Conservation (phyloP, 2,329 filamentous ascomycete species). For the Bipolaris zeicola region DNA sequence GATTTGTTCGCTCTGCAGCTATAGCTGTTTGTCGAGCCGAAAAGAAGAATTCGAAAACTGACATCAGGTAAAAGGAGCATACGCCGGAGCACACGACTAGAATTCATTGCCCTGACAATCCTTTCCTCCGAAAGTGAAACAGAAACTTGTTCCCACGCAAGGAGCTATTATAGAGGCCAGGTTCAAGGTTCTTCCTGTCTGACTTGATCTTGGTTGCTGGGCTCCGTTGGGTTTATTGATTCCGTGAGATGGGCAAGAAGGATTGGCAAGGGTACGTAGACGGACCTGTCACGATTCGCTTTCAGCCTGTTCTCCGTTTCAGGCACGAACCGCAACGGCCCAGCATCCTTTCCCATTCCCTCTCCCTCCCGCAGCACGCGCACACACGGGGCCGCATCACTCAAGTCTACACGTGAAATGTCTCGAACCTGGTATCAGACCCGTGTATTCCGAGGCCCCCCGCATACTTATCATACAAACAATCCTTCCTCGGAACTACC, state of each 20-base stretch:
- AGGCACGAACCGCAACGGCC: conserved; percentile 4
- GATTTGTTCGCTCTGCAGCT: background rate
- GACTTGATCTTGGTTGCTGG: background rate
- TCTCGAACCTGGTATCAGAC: background rate
- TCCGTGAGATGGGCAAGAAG: background rate
- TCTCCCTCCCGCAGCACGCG: background rate
- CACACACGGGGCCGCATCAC: background rate
- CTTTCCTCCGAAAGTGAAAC: background rate
- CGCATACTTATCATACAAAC: background rate
- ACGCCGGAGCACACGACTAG: background rate
- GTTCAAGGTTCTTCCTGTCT: conserved; percentile 2
- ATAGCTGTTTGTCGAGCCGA: background rate
- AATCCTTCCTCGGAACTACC: background rate
- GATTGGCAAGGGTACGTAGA: background rate
- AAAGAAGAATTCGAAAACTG: background rate
- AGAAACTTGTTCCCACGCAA: background rate
- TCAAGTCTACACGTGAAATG: background rate
- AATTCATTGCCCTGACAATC: background rate
- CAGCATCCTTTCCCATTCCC: background rate
- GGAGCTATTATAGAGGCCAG: background rate
- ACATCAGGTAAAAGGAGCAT: background rate
- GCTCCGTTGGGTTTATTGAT: conserved; percentile 5
- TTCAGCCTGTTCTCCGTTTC: conserved; percentile 1
- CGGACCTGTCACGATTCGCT: conserved; percentile 1
- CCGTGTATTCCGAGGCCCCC: background rate